Percentiles rank a stretch among this genome's conserved stretches.
Conservation (phyloP, 2,329 filamentous ascomycete genomes). For the Fusarium compactum region DNA sequence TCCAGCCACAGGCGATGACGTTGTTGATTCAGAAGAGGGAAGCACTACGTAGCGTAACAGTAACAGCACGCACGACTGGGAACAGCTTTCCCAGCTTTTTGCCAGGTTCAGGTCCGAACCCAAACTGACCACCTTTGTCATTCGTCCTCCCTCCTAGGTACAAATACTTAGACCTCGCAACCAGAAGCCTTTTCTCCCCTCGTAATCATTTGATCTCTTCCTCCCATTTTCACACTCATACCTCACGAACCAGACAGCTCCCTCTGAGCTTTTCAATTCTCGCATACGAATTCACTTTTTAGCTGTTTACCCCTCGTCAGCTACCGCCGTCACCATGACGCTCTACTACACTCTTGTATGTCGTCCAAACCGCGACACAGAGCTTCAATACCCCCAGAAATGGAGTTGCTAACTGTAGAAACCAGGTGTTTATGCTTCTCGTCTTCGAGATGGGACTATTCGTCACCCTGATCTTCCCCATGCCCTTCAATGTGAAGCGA, state of each 20-base stretch:
- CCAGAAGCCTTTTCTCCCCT: neutral
- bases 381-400: neutral
- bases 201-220: neutral
- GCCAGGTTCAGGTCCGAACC: constrained; percentile 33
- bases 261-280: constrained; percentile 20
- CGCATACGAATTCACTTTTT: constrained; percentile 10
- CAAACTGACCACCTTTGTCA: constrained; percentile 50
- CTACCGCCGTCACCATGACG: constrained; percentile 61
- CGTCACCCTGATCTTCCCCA: constrained; percentile 83
- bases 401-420: constrained; percentile 42
- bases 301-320: constrained; percentile 41
- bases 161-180: constrained; percentile 37
- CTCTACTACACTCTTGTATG: constrained; percentile 69
- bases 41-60: constrained; percentile 21
- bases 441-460: constrained; percentile 87
- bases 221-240: neutral
- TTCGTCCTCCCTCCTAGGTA: constrained; percentile 26
- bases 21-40: constrained; percentile 49
- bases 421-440: constrained; percentile 83
- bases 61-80: constrained; percentile 30
- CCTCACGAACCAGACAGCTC: constrained; percentile 13
- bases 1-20: constrained; percentile 54
- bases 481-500: constrained; percentile 87
- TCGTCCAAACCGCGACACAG: constrained; percentile 8
- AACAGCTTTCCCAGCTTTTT: constrained; percentile 41